Evolutionary conservation across 1,284 basidiomycete genomes (phyloP).

Genomic region (Sporisorium scitamineum): DNA sequence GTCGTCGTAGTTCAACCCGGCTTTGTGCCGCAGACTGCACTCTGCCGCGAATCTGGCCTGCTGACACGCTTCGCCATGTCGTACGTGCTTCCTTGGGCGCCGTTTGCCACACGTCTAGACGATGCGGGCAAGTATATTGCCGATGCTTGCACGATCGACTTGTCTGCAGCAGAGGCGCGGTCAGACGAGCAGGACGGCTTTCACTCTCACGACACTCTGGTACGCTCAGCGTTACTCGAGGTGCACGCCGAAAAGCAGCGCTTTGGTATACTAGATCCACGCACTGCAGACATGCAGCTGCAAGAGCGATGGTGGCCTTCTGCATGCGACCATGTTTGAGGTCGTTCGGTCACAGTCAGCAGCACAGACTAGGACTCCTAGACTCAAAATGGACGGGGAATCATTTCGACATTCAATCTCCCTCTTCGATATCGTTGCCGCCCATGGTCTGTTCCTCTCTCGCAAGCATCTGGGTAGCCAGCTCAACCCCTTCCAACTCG

Average conservation of each 20-base stretch:
- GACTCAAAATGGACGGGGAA: neutral
- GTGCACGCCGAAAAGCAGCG: constrained; percentile 30
- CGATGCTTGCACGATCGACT: constrained; percentile 27
- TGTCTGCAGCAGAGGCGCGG: constrained; percentile 1
- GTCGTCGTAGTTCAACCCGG: constrained; percentile 49
- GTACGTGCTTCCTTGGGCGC: constrained; percentile 40
- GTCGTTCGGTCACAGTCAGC: neutral
- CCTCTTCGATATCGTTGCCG: constrained; percentile 50
- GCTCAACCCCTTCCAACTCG: constrained; percentile 42
- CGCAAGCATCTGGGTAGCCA: constrained; percentile 56
- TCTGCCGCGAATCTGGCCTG: constrained; percentile 28
- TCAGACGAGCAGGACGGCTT: constrained; percentile 20
- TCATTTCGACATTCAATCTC: constrained; percentile 21
- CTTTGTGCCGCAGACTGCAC: constrained; percentile 44
- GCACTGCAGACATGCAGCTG: constrained; percentile 34
- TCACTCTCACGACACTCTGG: constrained; percentile 5
- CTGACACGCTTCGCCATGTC: constrained; percentile 40
- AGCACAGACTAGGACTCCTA: neutral
- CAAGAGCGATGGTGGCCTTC: constrained; percentile 50
- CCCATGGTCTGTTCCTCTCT: constrained; percentile 41
- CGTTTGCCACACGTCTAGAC: constrained; percentile 32
- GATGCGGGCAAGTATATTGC: constrained; percentile 48
- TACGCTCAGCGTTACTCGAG: constrained; percentile 34
- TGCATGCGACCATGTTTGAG: constrained; percentile 21
- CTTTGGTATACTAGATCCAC: constrained; percentile 27